Conservation (phyloP, 441 rosid species). For the Euphorbia schlechtendalii region DNA sequence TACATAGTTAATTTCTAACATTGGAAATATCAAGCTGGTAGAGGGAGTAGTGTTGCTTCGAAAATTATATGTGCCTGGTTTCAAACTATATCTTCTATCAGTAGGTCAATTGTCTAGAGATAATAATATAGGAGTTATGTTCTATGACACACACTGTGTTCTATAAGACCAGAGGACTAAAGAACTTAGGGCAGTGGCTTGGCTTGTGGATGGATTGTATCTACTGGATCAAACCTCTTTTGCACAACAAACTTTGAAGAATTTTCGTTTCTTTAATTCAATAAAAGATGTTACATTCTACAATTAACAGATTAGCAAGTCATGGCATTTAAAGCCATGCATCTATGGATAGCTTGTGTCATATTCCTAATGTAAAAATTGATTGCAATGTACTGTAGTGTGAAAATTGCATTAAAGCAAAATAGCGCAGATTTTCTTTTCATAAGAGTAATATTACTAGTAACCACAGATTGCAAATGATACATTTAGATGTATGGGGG, state of each 20-base stretch:
- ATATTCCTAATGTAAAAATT: background rate
- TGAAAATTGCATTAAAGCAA: background rate
- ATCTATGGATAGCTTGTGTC: background rate
- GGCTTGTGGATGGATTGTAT: background rate
- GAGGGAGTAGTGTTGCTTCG: too few relatives aligned
- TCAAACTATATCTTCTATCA: background rate
- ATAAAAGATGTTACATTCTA: background rate
- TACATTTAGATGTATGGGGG: background rate
- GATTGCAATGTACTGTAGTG: background rate
- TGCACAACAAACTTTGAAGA: too few relatives aligned
- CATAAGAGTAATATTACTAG: background rate
- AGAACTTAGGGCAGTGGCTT: background rate
- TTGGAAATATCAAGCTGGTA: background rate
- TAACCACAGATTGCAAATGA: background rate
- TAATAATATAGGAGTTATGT: background rate
- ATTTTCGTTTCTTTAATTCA: background rate
- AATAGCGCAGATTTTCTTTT: background rate
- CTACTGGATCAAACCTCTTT: background rate
- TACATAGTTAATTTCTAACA: slow-evolving; percentile 11
- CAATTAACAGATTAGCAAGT: background rate
- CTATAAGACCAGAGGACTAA: background rate
- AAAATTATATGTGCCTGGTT: background rate
- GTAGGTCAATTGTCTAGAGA: background rate
- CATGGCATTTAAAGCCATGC: background rate
- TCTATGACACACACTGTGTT: background rate